A percentile compares a stretch with the other conserved stretches of the same genome.
These are phyloP conservation scores for Geotrichum bryndzae DNA, from an alignment of 1,139 yeast genomes.

Conservation along the genomic window DNA sequence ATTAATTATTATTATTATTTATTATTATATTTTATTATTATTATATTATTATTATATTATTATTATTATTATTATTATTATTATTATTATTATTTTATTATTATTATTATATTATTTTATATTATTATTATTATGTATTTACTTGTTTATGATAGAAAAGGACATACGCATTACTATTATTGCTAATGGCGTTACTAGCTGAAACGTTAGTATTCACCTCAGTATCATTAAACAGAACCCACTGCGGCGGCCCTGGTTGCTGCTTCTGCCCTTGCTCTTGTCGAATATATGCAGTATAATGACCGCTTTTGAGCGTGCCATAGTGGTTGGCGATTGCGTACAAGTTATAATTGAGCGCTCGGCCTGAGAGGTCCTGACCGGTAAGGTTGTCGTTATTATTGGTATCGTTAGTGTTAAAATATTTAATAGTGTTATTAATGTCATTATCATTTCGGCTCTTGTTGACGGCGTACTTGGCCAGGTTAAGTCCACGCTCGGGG, in stretches of 20 bases:
- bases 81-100: too few species aligned
- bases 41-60: too few species aligned
- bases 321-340: slow-evolving; percentile 83
- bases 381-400: slow-evolving; percentile 33
- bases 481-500: slow-evolving; percentile 50
- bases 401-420: background rate
- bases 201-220: slow-evolving; percentile 43
- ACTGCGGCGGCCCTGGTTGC: slow-evolving; percentile 53
- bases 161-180: slow-evolving; percentile 58
- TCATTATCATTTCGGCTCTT: background rate
- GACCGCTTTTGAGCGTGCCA: slow-evolving; percentile 82
- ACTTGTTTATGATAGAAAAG: slow-evolving; percentile 43
- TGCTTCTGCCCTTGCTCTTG: too few species aligned
- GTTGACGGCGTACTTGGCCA: slow-evolving; percentile 44
- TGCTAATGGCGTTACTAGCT: slow-evolving; percentile 43
- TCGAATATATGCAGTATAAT: slow-evolving; percentile 76
- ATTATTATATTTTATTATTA: background rate
- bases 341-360: slow-evolving; percentile 48
- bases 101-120: too few species aligned
- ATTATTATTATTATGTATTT: background rate
- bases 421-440: background rate
- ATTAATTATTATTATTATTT: too few species aligned
- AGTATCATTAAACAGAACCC: slow-evolving; percentile 79
- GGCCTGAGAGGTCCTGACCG: slow-evolving; percentile 72
- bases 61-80: background rate